A percentile compares a stretch with the other conserved stretches of the same genome.
These are phyloP conservation scores for Globisporangium yorkense DNA, from an alignment of 352 stramenopile species.

Conservation along the genomic window DNA sequence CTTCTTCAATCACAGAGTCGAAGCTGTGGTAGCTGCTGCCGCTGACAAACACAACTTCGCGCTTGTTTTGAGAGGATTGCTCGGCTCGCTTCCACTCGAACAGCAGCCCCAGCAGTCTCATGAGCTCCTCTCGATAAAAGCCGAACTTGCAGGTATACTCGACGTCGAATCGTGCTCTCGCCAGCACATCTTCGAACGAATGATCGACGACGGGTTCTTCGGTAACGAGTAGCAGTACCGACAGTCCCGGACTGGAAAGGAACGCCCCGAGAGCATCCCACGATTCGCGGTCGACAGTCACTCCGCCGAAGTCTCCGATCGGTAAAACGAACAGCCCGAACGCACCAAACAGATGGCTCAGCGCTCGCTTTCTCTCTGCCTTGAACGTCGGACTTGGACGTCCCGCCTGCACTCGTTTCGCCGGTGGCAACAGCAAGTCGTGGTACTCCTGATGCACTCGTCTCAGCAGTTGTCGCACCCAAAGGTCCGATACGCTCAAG, in stretches of 20 bases:
- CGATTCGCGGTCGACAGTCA: slow-evolving; percentile 11
- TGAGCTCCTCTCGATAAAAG: slow-evolving; percentile 39
- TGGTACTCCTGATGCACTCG: slow-evolving; percentile 40
- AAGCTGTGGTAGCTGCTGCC: slow-evolving; percentile 28
- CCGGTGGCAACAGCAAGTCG: slow-evolving; percentile 44
- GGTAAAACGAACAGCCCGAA: slow-evolving; percentile 55
- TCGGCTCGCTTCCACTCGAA: slow-evolving; percentile 29
- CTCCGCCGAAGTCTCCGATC: slow-evolving; percentile 10
- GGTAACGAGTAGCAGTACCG: slow-evolving; percentile 28
- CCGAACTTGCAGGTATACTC: slow-evolving; percentile 28
- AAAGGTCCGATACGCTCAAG: slow-evolving; percentile 15
- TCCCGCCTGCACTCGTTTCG: slow-evolving; percentile 19
- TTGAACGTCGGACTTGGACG: background rate
- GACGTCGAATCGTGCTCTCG: slow-evolving; percentile 31
- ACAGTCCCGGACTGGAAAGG: slow-evolving; percentile 29
- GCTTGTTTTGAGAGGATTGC: slow-evolving; percentile 2
- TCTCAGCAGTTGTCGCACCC: slow-evolving; percentile 14
- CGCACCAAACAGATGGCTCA: slow-evolving; percentile 31
- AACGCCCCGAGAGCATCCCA: slow-evolving; percentile 31
- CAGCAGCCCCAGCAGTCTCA: slow-evolving; percentile 26
- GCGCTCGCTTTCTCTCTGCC: slow-evolving; percentile 12
- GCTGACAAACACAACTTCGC: slow-evolving; percentile 29
- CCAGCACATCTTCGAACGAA: slow-evolving; percentile 35
- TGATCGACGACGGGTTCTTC: slow-evolving; percentile 35
- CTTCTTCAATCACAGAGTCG: slow-evolving; percentile 31